phyloP scores from a whole-genome alignment of 495 filamentous ascomycete genomes.

The Aeminium ludgeri region DNA sequence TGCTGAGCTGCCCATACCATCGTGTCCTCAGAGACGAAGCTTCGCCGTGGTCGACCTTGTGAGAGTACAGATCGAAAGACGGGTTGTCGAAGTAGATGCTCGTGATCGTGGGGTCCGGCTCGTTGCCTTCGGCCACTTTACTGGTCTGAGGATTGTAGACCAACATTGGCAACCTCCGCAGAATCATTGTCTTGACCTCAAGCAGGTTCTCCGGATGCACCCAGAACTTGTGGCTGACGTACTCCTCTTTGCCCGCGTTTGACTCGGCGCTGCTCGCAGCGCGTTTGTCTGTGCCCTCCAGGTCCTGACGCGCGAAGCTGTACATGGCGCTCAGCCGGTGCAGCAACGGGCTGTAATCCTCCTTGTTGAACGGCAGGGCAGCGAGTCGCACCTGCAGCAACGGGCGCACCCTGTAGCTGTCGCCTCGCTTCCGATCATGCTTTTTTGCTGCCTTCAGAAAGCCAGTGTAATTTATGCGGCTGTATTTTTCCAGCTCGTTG shows the following conservation, averaged over 20 bases:
- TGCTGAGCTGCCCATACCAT: constrained; percentile 75
- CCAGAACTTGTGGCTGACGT: constrained; percentile 96
- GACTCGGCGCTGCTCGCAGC: constrained; percentile 12
- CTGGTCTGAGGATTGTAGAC: constrained; percentile 79
- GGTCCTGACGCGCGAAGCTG: constrained; percentile 70
- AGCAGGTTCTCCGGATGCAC: constrained; percentile 86
- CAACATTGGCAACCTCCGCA: constrained; percentile 74
- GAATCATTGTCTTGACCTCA: constrained; percentile 87
- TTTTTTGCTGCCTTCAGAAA: constrained; percentile 98
- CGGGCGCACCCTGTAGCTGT: constrained; percentile 66
- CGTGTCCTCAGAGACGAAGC: constrained; percentile 71
- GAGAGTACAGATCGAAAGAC: constrained; percentile 66
- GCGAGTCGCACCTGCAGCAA: constrained; percentile 78
- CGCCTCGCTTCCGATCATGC: constrained; percentile 77
- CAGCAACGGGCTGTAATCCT: constrained; percentile 79
- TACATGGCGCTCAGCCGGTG: constrained; percentile 91
- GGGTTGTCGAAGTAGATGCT: constrained; percentile 90
- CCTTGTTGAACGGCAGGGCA: constrained; percentile 81
- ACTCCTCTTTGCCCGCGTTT: constrained; percentile 41
- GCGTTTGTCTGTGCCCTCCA: constrained; percentile 35
- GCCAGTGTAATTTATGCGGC: constrained; percentile 89
- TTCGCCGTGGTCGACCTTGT: constrained; percentile 68
- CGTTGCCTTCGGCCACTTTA: constrained; percentile 55
- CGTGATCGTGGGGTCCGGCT: constrained; percentile 77
- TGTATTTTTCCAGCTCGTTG: constrained; percentile 86